phyloP scores from a whole-genome alignment of 2,329 filamentous ascomycete species.

The Paecilomyces niveus region DNA sequence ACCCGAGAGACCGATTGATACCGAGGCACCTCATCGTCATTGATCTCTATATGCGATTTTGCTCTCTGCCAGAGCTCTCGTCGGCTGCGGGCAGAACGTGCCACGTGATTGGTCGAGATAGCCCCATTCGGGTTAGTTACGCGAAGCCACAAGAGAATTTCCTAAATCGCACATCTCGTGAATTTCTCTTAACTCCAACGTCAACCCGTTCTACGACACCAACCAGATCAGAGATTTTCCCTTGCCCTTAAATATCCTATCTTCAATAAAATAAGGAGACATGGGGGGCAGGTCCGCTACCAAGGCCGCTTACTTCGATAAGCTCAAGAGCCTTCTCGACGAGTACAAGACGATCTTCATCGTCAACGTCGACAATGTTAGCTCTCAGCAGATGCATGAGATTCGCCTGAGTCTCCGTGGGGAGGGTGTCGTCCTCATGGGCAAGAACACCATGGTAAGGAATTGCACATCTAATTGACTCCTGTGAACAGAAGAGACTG shows the following conservation, averaged over 20 bases:
- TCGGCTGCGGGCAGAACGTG: not conserved
- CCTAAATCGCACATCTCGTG: slow-evolving; percentile 10
- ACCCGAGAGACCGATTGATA: not conserved
- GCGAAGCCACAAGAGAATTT: slow-evolving; percentile 31
- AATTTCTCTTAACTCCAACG: slow-evolving; percentile 15
- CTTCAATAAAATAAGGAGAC: slow-evolving; percentile 85
- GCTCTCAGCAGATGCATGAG: slow-evolving; percentile 99
- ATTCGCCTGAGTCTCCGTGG: slow-evolving; percentile 88
- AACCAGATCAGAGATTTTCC: slow-evolving; percentile 35
- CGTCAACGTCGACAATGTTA: slow-evolving; percentile 98
- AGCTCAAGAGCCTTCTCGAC: slow-evolving; percentile 96
- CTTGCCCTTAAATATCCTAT: slow-evolving; percentile 98
- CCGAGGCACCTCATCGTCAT: not conserved
- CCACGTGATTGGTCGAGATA: slow-evolving; percentile 4
- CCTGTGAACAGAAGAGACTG: slow-evolving; percentile 4
- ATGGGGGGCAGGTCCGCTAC: slow-evolving; percentile 95
- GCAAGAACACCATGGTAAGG: slow-evolving; percentile 99
- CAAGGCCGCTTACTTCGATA: slow-evolving; percentile 98
- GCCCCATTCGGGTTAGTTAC: slow-evolving; percentile 21
- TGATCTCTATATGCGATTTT: not conserved
- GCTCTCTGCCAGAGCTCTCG: not conserved
- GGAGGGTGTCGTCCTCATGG: slow-evolving; percentile 94
- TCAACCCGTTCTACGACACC: slow-evolving; percentile 18
- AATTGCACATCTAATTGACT: slow-evolving; percentile 3
- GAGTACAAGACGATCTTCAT: slow-evolving; percentile 98